Evolutionary conservation across 1,284 basidiomycete genomes (phyloP).

Genomic region (Porodaedalea pini): DNA sequence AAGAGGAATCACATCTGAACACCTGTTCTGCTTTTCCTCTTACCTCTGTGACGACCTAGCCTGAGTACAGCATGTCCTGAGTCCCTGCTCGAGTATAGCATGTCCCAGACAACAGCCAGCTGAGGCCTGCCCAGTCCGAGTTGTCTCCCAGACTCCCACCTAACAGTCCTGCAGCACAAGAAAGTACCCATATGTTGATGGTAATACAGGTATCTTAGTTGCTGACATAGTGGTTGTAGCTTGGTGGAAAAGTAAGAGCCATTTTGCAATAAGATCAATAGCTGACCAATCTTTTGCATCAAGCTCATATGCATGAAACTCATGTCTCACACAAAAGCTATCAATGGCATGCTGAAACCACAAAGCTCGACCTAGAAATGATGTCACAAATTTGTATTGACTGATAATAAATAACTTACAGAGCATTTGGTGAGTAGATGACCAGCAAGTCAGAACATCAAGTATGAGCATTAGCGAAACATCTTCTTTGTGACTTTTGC

Average conservation of each 20-base stretch:
- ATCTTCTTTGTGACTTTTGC: not conserved
- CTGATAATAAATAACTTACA: conserved; percentile 10
- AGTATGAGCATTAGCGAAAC: conserved; percentile 23
- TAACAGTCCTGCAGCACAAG: conserved; percentile 25
- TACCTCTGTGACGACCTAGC: too few relatives aligned
- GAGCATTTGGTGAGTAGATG: conserved; percentile 30
- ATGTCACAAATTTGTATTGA: not conserved
- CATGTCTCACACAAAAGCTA: conserved; percentile 3
- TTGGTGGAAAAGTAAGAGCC: conserved; percentile 26
- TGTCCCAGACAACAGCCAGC: too few relatives aligned
- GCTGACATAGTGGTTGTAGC: conserved; percentile 31
- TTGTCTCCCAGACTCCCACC: too few relatives aligned
- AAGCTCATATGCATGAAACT: conserved; percentile 24
- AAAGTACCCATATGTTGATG: conserved; percentile 23
- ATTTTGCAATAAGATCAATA: conserved; percentile 22
- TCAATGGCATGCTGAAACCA: not conserved
- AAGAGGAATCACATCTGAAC: too few relatives aligned
- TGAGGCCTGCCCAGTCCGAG: too few relatives aligned
- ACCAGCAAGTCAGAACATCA: conserved; percentile 29
- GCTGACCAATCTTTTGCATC: conserved; percentile 25
- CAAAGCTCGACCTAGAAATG: conserved; percentile 1
- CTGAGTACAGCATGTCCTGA: too few relatives aligned
- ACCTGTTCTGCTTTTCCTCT: too few relatives aligned
- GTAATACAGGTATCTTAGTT: conserved; percentile 26
- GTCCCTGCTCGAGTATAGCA: too few relatives aligned